Percentiles rank a stretch among this genome's conserved stretches.
Evolutionary conservation across 345 rosid genomes (phyloP).

Genomic region (Euphorbia lathyris): DNA sequence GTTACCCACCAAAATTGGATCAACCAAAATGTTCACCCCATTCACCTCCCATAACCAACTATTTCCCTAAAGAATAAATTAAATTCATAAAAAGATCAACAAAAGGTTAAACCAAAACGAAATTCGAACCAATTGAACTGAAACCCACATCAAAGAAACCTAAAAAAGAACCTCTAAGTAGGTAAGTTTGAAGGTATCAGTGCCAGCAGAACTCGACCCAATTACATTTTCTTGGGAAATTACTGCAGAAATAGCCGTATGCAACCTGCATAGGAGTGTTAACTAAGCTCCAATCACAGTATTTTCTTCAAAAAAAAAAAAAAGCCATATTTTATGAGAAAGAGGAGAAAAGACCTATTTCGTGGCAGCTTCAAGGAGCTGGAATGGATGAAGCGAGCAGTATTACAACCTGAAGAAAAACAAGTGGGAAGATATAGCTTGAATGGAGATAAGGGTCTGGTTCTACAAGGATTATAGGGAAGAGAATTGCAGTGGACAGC

Average conservation of each 20-base stretch:
- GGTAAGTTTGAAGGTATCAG: slow-evolving; percentile 59
- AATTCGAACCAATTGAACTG: background rate
- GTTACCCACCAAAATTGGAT: slow-evolving; percentile 83
- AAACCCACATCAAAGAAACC: slow-evolving; percentile 1
- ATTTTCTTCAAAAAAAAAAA: too few species aligned
- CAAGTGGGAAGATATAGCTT: slow-evolving; percentile 13
- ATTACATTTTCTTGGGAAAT: slow-evolving; percentile 61
- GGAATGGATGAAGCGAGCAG: slow-evolving; percentile 17
- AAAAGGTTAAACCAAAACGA: background rate
- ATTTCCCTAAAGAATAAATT: slow-evolving; percentile 51
- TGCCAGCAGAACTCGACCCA: slow-evolving; percentile 41
- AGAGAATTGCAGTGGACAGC: slow-evolving; percentile 39
- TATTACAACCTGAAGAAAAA: slow-evolving; percentile 15
- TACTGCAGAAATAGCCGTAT: slow-evolving; percentile 44
- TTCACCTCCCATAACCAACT: slow-evolving; percentile 88
- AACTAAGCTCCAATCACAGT: too few species aligned
- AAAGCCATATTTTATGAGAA: background rate
- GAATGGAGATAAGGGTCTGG: slow-evolving; percentile 25
- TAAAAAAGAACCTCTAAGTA: slow-evolving; percentile 63
- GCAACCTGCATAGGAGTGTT: slow-evolving; percentile 20
- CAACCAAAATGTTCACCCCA: slow-evolving; percentile 69
- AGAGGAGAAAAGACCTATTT: slow-evolving; percentile 8
- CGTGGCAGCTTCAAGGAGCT: slow-evolving; percentile 30
- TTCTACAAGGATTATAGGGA: slow-evolving; percentile 20
- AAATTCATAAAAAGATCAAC: background rate